These are phyloP conservation scores for Fusarium sororula DNA, from an alignment of 2,329 filamentous ascomycete genomes.

Conservation along the genomic window DNA sequence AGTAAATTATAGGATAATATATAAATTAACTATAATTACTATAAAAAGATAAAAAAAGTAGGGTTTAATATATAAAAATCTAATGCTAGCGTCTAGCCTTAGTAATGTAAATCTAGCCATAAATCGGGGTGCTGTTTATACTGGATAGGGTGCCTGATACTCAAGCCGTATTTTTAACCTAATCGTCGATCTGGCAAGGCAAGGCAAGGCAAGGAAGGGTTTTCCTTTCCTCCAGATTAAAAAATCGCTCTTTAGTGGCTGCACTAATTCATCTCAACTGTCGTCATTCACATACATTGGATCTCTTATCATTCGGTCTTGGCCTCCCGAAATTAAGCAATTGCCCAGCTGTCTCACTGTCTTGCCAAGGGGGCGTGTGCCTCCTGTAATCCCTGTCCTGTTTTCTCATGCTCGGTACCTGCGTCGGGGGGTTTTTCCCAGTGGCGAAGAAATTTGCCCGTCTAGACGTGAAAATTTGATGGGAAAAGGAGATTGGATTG, in stretches of 20 bases:
- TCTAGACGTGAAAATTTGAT: not conserved
- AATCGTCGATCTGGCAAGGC: conserved; percentile 10
- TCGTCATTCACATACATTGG: not conserved
- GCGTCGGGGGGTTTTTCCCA: not conserved
- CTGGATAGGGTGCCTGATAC: too few species aligned
- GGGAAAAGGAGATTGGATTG: not conserved
- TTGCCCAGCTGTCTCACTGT: conserved; percentile 17
- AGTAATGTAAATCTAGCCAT: too few species aligned
- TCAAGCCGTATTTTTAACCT: conserved; percentile 2
- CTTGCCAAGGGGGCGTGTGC: conserved; percentile 6
- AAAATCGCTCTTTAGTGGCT: conserved; percentile 2
- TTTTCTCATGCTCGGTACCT: conserved; percentile 9
- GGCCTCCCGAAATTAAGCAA: conserved; percentile 22
- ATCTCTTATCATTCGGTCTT: conserved; percentile 1
- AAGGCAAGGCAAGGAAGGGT: not conserved
- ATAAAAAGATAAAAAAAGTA: too few species aligned
- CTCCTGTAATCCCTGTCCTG: not conserved
- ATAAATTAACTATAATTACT: too few species aligned
- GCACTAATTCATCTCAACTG: conserved; percentile 7
- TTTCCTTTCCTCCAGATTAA: not conserved
- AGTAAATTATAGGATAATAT: too few species aligned
- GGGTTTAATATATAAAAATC: too few species aligned
- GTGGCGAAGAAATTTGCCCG: not conserved
- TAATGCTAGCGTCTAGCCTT: too few species aligned
- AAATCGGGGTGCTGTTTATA: too few species aligned